Conservation (phyloP, 2,329 filamentous ascomycete genomes). For the Chalaropsis ovoidea region DNA sequence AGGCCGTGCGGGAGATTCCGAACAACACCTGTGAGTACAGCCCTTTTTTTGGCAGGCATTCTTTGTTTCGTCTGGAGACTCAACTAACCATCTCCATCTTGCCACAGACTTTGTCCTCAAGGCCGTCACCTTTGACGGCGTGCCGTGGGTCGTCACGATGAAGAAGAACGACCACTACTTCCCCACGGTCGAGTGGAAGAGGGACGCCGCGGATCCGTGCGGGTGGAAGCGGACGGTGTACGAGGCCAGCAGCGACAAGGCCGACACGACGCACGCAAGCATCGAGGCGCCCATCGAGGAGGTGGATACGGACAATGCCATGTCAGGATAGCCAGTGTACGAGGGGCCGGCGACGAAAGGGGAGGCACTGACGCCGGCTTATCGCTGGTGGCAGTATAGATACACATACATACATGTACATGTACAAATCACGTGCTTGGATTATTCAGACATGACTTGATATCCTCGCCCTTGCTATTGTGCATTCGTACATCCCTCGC, state of each 20-base stretch:
- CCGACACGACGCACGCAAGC: conserved; percentile 11
- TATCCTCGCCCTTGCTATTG: neutral
- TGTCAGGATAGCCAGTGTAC: conserved; percentile 7
- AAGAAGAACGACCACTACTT: conserved; percentile 99
- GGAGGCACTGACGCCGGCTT: too few species aligned
- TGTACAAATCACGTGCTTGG: neutral
- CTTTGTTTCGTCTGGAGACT: neutral
- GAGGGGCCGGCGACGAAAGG: too few species aligned
- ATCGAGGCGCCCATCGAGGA: neutral
- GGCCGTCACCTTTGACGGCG: conserved; percentile 96
- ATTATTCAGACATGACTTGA: neutral
- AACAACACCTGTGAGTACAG: conserved; percentile 71
- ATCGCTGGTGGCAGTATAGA: neutral
- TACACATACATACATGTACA: neutral
- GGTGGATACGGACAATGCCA: conserved; percentile 16
- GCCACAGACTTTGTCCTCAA: conserved; percentile 75
- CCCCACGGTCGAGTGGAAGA: conserved; percentile 60
- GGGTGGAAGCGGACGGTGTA: conserved; percentile 52
- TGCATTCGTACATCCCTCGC: too few species aligned
- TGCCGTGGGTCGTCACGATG: conserved; percentile 99
- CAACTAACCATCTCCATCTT: conserved; percentile 26
- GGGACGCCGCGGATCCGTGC: conserved; percentile 48
- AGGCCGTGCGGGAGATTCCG: conserved; percentile 73
- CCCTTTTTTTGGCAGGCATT: neutral
- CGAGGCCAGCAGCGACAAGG: conserved; percentile 17